Percentiles rank a stretch among this genome's conserved stretches.
Conservation (phyloP, 345 rosid genomes). For the Atalantia buxifolia region DNA sequence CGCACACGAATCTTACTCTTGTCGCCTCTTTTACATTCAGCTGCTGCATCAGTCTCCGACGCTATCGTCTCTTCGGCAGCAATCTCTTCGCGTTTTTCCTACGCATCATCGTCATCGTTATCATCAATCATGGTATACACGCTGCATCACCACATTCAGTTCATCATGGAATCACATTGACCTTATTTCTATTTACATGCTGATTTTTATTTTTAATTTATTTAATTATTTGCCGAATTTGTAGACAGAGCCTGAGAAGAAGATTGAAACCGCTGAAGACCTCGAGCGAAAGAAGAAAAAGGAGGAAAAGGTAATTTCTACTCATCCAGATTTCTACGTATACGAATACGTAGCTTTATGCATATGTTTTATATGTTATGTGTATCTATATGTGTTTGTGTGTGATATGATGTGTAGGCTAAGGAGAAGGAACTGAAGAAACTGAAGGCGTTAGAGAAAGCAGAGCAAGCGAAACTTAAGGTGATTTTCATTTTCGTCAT, state of each 20-base stretch:
- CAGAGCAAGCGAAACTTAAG: constrained; percentile 59
- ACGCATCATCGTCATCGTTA: not conserved
- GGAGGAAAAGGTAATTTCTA: constrained; percentile 65
- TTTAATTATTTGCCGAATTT: not conserved
- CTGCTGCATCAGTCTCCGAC: not conserved
- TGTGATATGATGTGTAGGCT: constrained; percentile 33
- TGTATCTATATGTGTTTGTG: not conserved
- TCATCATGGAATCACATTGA: not conserved
- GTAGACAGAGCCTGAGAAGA: constrained; percentile 52
- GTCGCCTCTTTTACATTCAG: not conserved
- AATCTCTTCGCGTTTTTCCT: constrained; percentile 1
- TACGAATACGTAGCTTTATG: not conserved
- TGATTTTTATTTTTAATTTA: not conserved
- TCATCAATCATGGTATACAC: constrained; percentile 2
- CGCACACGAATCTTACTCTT: not conserved
- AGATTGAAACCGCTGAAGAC: constrained; percentile 60
- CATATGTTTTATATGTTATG: not conserved
- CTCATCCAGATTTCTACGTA: not conserved
- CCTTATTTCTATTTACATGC: not conserved
- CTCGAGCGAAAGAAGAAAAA: constrained; percentile 88
- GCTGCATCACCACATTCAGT: not conserved
- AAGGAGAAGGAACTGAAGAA: constrained; percentile 83
- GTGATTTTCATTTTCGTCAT: constrained; percentile 15
- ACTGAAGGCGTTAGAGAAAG: constrained; percentile 76
- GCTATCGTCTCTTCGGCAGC: not conserved